Percentiles rank a stretch among this genome's conserved stretches.
Evolutionary conservation across 768 basidiomycete species (phyloP).

Genomic region (Boletus fagicola): DNA sequence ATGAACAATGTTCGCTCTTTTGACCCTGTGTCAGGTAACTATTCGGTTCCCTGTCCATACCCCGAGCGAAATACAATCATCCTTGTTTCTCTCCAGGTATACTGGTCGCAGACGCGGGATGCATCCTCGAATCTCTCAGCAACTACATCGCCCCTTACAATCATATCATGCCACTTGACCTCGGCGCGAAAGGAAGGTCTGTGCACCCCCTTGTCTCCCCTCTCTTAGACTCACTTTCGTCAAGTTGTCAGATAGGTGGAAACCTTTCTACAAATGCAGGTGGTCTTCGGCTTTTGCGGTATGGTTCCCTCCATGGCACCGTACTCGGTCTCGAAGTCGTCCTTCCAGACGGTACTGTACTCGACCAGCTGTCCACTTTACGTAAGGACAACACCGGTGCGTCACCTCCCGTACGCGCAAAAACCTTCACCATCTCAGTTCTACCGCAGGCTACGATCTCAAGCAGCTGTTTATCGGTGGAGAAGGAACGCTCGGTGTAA

Average conservation of each 20-base stretch:
- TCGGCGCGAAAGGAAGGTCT: slow-evolving; percentile 94
- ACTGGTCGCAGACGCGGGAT: slow-evolving; percentile 91
- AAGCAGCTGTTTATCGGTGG: slow-evolving; percentile 98
- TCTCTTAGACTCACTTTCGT: neutral
- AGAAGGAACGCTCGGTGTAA: slow-evolving; percentile 93
- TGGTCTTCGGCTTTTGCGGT: slow-evolving; percentile 89
- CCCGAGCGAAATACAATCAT: slow-evolving; percentile 3
- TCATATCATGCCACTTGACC: slow-evolving; percentile 95
- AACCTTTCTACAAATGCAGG: slow-evolving; percentile 98
- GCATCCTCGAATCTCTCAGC: slow-evolving; percentile 84
- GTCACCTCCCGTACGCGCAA: slow-evolving; percentile 17
- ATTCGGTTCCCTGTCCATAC: neutral
- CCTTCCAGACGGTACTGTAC: slow-evolving; percentile 87
- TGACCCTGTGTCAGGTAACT: slow-evolving; percentile 75
- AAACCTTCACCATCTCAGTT: neutral
- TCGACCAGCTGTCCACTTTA: slow-evolving; percentile 84
- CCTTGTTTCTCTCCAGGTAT: slow-evolving; percentile 54
- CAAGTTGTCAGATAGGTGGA: slow-evolving; percentile 95
- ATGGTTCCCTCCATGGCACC: slow-evolving; percentile 92
- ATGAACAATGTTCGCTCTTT: slow-evolving; percentile 82
- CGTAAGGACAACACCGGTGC: slow-evolving; percentile 97
- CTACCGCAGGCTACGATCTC: slow-evolving; percentile 82
- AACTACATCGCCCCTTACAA: slow-evolving; percentile 83
- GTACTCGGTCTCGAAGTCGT: slow-evolving; percentile 97
- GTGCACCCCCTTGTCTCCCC: slow-evolving; percentile 15